phyloP scores from a whole-genome alignment of 306 rosid species.

The Acacia crassicarpa region DNA sequence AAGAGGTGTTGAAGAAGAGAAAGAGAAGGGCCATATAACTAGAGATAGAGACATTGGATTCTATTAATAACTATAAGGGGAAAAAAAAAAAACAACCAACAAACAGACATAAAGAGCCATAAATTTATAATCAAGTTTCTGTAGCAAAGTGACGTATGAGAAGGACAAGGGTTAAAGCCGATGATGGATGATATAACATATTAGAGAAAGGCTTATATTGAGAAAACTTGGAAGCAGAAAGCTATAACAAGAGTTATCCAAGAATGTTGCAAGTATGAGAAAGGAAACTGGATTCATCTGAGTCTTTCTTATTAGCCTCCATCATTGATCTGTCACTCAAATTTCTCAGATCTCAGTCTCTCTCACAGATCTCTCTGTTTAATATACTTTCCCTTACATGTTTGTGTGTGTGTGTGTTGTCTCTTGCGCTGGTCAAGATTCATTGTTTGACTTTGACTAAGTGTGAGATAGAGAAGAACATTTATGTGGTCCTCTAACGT shows the following conservation, averaged over 20 bases:
- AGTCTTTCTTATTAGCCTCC: slow-evolving; percentile 28
- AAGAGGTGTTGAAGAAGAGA: not conserved
- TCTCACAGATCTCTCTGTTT: no score
- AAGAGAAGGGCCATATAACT: not conserved
- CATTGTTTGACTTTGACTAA: slow-evolving; percentile 16
- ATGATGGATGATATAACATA: not conserved
- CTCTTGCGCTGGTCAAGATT: slow-evolving; percentile 27
- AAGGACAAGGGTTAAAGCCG: not conserved
- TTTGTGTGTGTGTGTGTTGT: not conserved
- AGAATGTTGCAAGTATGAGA: slow-evolving; percentile 30
- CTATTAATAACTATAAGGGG: not conserved
- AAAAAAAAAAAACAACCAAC: not conserved
- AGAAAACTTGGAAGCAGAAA: slow-evolving; percentile 32
- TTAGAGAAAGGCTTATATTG: slow-evolving; percentile 16
- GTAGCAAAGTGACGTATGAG: not conserved
- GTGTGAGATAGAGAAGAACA: not conserved
- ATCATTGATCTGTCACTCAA: slow-evolving; percentile 35
- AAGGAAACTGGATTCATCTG: slow-evolving; percentile 36
- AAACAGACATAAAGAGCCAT: not conserved
- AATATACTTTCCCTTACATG: not conserved
- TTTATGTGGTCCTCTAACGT: slow-evolving; percentile 6
- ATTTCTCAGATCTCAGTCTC: not conserved
- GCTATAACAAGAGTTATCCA: slow-evolving; percentile 24
- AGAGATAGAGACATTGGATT: slow-evolving; percentile 37
- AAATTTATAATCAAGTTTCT: not conserved